Base-by-base conservation (phyloP, 257 asterid genomes). In the Primulina huaijiensis region DNA sequence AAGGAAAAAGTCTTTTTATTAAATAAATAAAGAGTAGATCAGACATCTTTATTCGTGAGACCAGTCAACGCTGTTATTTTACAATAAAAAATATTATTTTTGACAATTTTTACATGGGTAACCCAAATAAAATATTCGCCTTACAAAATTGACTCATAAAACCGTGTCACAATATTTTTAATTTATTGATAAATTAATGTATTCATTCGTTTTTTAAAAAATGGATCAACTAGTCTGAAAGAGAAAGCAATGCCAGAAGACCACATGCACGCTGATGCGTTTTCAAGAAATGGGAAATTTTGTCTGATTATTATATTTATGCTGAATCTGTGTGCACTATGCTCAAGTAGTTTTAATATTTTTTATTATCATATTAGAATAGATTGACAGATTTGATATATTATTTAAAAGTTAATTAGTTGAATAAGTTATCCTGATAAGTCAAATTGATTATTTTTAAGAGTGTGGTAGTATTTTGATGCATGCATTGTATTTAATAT, bases 361-460 rank as follows among this genome's bases (percentile, higher is more conserved):
- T 43, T 23, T 23, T 23, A 23, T 23, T 43, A 12, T 43, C 53
- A 38, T 38, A 38, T 38, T 38, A 38, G 46, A 38, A 27, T 27
- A 33, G 8, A 33, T 33, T 31, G 35, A 31, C 2, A 4, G 55
- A 43, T 9, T 2, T 12, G 0, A 23, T 3, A 14, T 2, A 43
- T 12, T 43, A 43, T 14, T 43, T 35, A 35, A 35, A 27, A 35
- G 9, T 35, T 35, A 35, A 9, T 10, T 35, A 35, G 12, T 10
- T 35, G 21, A 63, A 67, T 50, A 21, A 30, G n/a, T 19, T 50
- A 25, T 31, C 14, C n/a, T 7, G 30, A n/a, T 31, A 20, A 68
- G 58, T 62, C 21, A 56, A 23, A n/a, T 53, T 53, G 53, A 67
- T 67, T 7, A n/a, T 68, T 53, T 55, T 68, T 58, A 8, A 31